Percentiles rank a stretch among this genome's conserved stretches.
Conservation (phyloP, 148 eudicot species). For the Polygonum maritimum region DNA sequence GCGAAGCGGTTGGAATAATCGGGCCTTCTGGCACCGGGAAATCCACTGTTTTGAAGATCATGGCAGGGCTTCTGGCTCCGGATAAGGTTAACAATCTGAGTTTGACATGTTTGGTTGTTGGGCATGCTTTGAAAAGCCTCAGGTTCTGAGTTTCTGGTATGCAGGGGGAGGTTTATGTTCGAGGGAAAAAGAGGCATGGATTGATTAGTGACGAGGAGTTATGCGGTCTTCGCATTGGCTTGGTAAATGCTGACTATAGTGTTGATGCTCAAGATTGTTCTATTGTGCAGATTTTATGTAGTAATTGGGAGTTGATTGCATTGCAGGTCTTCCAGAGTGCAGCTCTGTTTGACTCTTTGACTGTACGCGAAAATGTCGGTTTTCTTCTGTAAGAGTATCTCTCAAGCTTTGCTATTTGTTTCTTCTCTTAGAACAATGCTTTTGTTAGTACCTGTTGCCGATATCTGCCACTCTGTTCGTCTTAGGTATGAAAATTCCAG, state of each 20-base stretch:
- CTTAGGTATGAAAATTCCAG: conserved; percentile 76
- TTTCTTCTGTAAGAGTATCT: conserved; percentile 69
- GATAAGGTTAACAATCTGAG: conserved; percentile 48
- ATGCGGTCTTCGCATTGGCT: conserved; percentile 91
- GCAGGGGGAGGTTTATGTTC: conserved; percentile 81
- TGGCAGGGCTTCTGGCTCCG: conserved; percentile 94
- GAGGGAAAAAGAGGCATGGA: conserved; percentile 74
- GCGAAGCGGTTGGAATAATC: conserved; percentile 94
- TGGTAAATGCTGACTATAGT: conserved; percentile 33
- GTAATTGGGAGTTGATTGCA: neutral
- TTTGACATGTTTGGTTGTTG: neutral
- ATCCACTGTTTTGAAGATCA: conserved; percentile 84
- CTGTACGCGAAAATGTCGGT: conserved; percentile 97
- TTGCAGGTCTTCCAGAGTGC: conserved; percentile 94
- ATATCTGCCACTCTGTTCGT: neutral
- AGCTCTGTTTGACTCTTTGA: conserved; percentile 84
- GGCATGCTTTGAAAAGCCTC: neutral
- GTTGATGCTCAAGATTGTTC: neutral
- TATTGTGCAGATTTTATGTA: neutral
- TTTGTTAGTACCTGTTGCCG: neutral
- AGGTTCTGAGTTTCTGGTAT: neutral
- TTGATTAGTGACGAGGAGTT: conserved; percentile 86
- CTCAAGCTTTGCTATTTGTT: neutral
- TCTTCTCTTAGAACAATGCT: neutral
- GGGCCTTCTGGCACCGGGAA: conserved; percentile 98